Percentiles rank a stretch among this genome's conserved stretches.
phyloP scores from a whole-genome alignment of 2,329 filamentous ascomycete species.

The Aspergillus latus region DNA sequence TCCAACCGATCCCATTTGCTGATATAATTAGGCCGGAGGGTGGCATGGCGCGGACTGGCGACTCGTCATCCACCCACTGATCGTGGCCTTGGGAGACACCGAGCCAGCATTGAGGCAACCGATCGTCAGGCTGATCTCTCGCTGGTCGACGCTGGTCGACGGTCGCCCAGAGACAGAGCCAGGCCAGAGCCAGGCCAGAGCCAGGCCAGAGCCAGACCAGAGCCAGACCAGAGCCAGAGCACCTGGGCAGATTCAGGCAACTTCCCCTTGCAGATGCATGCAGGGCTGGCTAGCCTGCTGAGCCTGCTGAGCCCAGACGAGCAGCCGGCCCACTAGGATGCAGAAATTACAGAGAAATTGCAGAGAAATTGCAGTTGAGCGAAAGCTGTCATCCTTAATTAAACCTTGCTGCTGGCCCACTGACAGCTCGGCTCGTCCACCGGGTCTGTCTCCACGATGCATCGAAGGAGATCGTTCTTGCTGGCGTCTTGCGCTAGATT shows the following conservation, averaged over 20 bases:
- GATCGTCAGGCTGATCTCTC: slow-evolving; percentile 6
- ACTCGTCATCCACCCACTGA: neutral
- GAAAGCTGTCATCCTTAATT: slow-evolving; percentile 37
- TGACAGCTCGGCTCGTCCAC: neutral
- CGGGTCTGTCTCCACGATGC: no score
- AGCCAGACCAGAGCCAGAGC: no score
- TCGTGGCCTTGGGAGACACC: neutral
- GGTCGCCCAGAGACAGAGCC: no score
- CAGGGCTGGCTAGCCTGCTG: neutral
- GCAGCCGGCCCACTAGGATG: slow-evolving; percentile 17
- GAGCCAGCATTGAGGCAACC: neutral
- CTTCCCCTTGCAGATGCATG: slow-evolving; percentile 22
- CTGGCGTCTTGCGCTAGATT: no score
- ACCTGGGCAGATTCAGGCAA: neutral
- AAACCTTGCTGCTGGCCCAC: slow-evolving; percentile 32
- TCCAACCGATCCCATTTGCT: neutral
- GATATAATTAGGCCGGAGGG: neutral
- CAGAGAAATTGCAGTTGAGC: neutral
- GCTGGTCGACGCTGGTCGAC: no score
- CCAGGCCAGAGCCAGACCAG: neutral
- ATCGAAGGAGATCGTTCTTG: no score
- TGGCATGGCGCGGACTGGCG: neutral
- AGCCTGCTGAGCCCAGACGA: slow-evolving; percentile 24
- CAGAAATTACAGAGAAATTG: slow-evolving; percentile 14
- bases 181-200: no score